Evolutionary conservation across 2,329 filamentous ascomycete genomes (phyloP).

Genomic region (Colletotrichum coccodes): DNA sequence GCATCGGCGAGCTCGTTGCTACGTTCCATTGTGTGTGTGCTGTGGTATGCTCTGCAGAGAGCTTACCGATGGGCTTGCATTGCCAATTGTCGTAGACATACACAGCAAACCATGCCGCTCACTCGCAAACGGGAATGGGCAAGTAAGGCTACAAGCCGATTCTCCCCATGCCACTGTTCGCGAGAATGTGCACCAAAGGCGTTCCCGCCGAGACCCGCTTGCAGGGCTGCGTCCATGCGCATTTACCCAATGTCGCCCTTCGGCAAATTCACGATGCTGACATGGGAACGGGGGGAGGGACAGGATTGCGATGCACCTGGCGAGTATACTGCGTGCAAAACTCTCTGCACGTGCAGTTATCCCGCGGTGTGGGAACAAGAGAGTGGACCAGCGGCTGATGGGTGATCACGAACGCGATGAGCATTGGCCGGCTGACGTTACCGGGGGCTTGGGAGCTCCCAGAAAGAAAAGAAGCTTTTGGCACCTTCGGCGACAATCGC

Average conservation of each 20-base stretch:
- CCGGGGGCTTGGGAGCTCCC: constrained; percentile 11
- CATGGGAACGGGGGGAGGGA: neutral
- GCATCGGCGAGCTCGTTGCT: constrained; percentile 14
- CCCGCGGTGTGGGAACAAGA: constrained; percentile 8
- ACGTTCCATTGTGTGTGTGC: constrained; percentile 23
- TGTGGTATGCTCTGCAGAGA: neutral
- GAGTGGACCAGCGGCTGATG: neutral
- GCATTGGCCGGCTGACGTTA: constrained; percentile 6
- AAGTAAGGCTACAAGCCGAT: neutral
- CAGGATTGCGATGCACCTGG: neutral
- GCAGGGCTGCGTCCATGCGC: constrained; percentile 15
- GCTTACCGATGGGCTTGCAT: constrained; percentile 18
- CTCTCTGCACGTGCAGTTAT: neutral
- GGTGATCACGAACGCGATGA: neutral
- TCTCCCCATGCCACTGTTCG: neutral
- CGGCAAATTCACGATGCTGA: constrained; percentile 17
- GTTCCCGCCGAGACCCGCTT: constrained; percentile 6
- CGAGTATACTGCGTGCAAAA: neutral
- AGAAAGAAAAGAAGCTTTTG: neutral
- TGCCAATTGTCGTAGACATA: neutral
- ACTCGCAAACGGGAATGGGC: neutral
- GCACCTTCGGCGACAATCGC: neutral
- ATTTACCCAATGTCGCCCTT: neutral
- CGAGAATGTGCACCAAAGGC: neutral
- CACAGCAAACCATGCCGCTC: neutral